phyloP scores from a whole-genome alignment of 129 eudicot species.

The Pseudognaphalium luteoalbum region DNA sequence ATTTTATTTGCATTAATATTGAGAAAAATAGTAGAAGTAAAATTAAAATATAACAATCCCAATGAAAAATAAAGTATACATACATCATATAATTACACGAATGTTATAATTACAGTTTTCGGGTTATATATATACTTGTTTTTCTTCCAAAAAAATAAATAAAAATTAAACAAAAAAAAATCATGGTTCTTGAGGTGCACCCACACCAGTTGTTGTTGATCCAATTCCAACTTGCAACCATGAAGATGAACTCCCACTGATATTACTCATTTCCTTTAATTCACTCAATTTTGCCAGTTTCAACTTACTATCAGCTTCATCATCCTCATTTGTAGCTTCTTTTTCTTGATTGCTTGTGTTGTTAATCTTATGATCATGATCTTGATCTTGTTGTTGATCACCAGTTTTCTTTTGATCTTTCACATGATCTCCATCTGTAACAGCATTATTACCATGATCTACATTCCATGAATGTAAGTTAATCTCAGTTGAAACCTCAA shows the following conservation, averaged over 20 bases:
- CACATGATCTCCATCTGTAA: constrained; percentile 2
- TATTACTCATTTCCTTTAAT: constrained; percentile 55
- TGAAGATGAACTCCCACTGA: constrained; percentile 59
- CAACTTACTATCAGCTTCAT: constrained; percentile 87
- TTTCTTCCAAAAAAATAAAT: constrained; percentile 3
- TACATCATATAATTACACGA: constrained; percentile 28
- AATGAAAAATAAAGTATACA: constrained; percentile 25
- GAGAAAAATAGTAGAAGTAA: constrained; percentile 4
- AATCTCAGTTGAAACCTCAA: constrained; percentile 74
- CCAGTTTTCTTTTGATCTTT: constrained; percentile 24
- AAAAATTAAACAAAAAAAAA: background rate
- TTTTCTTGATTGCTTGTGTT: constrained; percentile 21
- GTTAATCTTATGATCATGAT: constrained; percentile 29
- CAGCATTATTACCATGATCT: constrained; percentile 18
- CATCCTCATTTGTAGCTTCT: constrained; percentile 41
- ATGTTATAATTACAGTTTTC: constrained; percentile 38
- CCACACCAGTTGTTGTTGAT: constrained; percentile 47
- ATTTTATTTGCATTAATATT: constrained; percentile 10
- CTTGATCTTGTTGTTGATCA: constrained; percentile 19
- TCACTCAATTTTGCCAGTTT: constrained; percentile 75
- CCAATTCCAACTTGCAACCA: constrained; percentile 96
- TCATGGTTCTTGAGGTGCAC: constrained; percentile 43
- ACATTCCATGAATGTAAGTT: constrained; percentile 55
- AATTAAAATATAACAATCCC: background rate
- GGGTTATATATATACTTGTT: constrained; percentile 36